Percentiles rank a stretch among this genome's conserved stretches.
phyloP scores from a whole-genome alignment of 305 asterid species.

The Solanum hybrid region DNA sequence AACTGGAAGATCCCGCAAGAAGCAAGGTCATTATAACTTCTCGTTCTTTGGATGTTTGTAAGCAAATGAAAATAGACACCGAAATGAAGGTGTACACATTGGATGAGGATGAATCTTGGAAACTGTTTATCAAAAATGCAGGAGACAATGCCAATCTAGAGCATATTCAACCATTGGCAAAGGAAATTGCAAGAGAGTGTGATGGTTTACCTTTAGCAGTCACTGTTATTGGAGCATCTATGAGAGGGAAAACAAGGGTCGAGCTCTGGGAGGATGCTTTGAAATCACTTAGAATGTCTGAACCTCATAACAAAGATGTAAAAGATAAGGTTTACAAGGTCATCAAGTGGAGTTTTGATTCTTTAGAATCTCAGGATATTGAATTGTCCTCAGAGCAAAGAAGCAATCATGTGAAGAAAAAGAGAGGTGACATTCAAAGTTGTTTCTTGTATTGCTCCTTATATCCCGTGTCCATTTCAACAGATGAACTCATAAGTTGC shows the following conservation, averaged over 20 bases:
- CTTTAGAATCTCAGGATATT: not conserved
- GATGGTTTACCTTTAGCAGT: not conserved
- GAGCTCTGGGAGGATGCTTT: not conserved
- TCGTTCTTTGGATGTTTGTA: not conserved
- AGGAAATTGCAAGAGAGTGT: not conserved
- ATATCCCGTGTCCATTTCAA: not conserved
- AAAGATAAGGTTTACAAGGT: not conserved
- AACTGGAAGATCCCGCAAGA: not conserved
- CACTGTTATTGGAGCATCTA: not conserved
- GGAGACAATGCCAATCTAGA: not conserved
- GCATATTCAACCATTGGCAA: not conserved
- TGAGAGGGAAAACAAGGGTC: not conserved
- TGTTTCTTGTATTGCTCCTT: not conserved
- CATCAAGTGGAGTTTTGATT: not conserved
- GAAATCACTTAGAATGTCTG: not conserved
- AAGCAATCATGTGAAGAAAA: not conserved
- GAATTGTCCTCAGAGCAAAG: not conserved
- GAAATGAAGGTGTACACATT: not conserved
- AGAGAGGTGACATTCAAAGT: not conserved
- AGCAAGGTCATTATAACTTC: not conserved
- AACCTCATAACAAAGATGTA: not conserved
- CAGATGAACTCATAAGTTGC: not conserved
- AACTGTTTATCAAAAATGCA: not conserved
- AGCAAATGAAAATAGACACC: not conserved
- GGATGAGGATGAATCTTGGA: not conserved